These are phyloP conservation scores for Epichloe typhina DNA, from an alignment of 2,329 filamentous ascomycete species.

Conservation along the genomic window DNA sequence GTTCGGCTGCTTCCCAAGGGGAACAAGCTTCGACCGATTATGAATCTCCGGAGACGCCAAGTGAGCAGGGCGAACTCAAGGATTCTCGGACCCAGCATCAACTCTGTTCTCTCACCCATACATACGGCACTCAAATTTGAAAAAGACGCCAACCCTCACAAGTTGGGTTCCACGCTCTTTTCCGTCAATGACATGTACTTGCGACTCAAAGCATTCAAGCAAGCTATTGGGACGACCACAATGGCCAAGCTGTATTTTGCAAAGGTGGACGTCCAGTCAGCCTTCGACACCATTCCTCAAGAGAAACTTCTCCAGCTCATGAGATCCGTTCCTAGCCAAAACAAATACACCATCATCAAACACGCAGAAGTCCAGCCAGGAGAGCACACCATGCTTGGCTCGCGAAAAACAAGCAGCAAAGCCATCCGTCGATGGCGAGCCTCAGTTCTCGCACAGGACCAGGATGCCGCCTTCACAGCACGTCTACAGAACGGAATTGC, in stretches of 20 bases:
- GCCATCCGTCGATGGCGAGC: slow-evolving; percentile 38
- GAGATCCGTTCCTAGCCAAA: slow-evolving; percentile 38
- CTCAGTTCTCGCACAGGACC: slow-evolving; percentile 30
- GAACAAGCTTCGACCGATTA: slow-evolving; percentile 65
- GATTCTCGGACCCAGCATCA: slow-evolving; percentile 30
- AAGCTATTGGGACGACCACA: slow-evolving; percentile 24
- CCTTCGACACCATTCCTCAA: slow-evolving; percentile 94
- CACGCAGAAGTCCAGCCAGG: slow-evolving; percentile 57
- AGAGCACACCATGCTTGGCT: slow-evolving; percentile 15
- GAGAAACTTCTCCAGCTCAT: slow-evolving; percentile 56
- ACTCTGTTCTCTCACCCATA: slow-evolving; percentile 51
- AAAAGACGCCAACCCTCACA: slow-evolving; percentile 42
- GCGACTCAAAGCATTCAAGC: slow-evolving; percentile 58
- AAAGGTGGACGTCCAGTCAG: slow-evolving; percentile 82
- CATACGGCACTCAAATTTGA: slow-evolving; percentile 70
- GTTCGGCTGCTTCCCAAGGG: slow-evolving; percentile 72
- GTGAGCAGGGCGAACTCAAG: slow-evolving; percentile 51
- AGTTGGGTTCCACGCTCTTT: slow-evolving; percentile 67
- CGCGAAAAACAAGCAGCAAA: slow-evolving; percentile 18
- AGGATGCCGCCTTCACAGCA: slow-evolving; percentile 31
- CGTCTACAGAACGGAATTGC: slow-evolving; percentile 28
- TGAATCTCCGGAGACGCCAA: slow-evolving; percentile 62
- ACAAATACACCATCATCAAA: slow-evolving; percentile 57
- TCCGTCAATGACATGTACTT: slow-evolving; percentile 70
- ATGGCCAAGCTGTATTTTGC: slow-evolving; percentile 59